phyloP scores from a whole-genome alignment of 1,284 basidiomycete genomes.

The Cystobasidiaceae sp. region DNA sequence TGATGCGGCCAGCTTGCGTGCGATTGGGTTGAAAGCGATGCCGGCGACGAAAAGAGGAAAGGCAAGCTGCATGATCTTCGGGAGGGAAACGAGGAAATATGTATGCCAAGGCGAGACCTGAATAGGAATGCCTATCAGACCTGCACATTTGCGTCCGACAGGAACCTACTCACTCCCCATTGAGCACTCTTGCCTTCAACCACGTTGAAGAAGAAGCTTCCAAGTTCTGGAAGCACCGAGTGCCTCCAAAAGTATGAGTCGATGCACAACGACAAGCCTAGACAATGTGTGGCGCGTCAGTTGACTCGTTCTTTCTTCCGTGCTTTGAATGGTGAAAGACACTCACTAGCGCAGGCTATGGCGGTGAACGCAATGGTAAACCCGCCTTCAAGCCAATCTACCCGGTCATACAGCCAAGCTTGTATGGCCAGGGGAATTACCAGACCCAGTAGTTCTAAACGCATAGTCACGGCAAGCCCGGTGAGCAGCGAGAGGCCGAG shows the following conservation, averaged over 20 bases:
- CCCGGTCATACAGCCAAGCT: slow-evolving; percentile 41
- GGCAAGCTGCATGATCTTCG: slow-evolving; percentile 68
- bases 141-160: no score
- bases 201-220: slow-evolving; percentile 78
- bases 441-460: slow-evolving; percentile 71
- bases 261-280: slow-evolving; percentile 61
- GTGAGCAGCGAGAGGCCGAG: slow-evolving; percentile 54
- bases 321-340: neutral
- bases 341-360: slow-evolving; percentile 20
- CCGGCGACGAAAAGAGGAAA: slow-evolving; percentile 59
- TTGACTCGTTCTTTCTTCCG: neutral
- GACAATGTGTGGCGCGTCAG: neutral
- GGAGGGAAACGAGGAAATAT: slow-evolving; percentile 68
- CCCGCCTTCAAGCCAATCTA: slow-evolving; percentile 23
- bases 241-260: slow-evolving; percentile 84
- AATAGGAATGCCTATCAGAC: no score
- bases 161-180: slow-evolving; percentile 72
- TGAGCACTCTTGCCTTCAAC: slow-evolving; percentile 75
- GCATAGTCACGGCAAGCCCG: slow-evolving; percentile 66
- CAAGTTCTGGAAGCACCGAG: slow-evolving; percentile 80
- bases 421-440: slow-evolving; percentile 61
- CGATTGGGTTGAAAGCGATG: slow-evolving; percentile 51
- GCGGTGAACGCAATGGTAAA: slow-evolving; percentile 4
- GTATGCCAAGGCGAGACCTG: slow-evolving; percentile 66
- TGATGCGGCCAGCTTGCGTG: slow-evolving; percentile 54